These are phyloP conservation scores for Fibroporia radiculosa DNA, from an alignment of 768 basidiomycete species.

Conservation along the genomic window DNA sequence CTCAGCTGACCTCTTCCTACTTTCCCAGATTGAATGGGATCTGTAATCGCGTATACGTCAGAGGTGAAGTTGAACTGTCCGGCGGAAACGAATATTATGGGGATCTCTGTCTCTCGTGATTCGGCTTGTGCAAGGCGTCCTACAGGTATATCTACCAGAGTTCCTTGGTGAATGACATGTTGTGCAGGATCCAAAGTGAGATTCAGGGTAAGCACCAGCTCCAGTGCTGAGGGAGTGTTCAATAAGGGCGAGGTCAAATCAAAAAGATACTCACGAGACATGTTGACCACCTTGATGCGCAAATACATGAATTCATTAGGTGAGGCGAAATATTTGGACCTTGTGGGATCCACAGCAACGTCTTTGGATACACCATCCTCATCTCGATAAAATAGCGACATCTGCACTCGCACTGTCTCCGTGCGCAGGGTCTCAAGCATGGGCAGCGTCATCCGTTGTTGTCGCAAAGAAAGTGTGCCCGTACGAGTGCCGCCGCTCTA, in stretches of 20 bases:
- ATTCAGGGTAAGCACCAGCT: slow-evolving; percentile 46
- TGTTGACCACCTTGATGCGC: slow-evolving; percentile 48
- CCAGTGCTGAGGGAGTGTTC: slow-evolving; percentile 33
- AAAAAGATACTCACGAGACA: slow-evolving; percentile 45
- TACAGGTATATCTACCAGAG: slow-evolving; percentile 50
- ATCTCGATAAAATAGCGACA: slow-evolving; percentile 39
- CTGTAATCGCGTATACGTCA: slow-evolving; percentile 26
- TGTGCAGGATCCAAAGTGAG: slow-evolving; percentile 50
- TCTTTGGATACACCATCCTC: slow-evolving; percentile 11
- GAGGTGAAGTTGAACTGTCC: slow-evolving; percentile 51
- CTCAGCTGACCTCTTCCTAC: slow-evolving; percentile 13
- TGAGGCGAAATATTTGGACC: slow-evolving; percentile 40
- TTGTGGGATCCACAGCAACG: slow-evolving; percentile 20
- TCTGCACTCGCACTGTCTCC: slow-evolving; percentile 52
- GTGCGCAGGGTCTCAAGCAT: slow-evolving; percentile 76
- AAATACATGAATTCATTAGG: slow-evolving; percentile 62
- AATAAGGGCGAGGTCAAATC: not conserved
- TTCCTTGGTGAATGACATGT: slow-evolving; percentile 65
- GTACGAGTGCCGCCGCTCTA: slow-evolving; percentile 74
- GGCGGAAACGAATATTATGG: slow-evolving; percentile 65
- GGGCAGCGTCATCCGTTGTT: slow-evolving; percentile 65
- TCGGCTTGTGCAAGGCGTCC: slow-evolving; percentile 55
- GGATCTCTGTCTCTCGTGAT: slow-evolving; percentile 41
- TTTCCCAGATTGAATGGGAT: slow-evolving; percentile 1
- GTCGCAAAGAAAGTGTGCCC: slow-evolving; percentile 72